Conservation (phyloP, 75 land plant species). For the Pseudotsuga menziesii region DNA sequence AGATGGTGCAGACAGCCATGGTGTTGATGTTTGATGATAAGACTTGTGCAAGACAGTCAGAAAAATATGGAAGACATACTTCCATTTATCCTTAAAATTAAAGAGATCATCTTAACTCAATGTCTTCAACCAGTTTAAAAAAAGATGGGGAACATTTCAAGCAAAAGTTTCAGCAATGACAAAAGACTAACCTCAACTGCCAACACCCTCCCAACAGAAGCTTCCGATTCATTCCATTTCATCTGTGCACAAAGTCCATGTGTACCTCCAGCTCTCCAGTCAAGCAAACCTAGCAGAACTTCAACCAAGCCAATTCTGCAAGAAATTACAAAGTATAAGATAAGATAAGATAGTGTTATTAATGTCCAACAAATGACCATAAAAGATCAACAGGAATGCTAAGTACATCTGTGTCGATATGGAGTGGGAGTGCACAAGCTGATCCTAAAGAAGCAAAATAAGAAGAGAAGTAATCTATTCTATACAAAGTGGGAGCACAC, state of each 20-base stretch:
- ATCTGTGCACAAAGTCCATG: slow-evolving; percentile 89
- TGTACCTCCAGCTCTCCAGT: slow-evolving; percentile 98
- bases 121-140: slow-evolving; percentile 4
- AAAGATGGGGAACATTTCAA: not conserved
- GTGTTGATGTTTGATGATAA: not conserved
- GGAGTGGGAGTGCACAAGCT: too few relatives aligned
- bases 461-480: too few relatives aligned
- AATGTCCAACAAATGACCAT: too few relatives aligned
- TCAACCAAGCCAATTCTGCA: slow-evolving; percentile 91
- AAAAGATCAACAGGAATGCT: too few relatives aligned
- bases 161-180: not conserved
- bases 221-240: slow-evolving; percentile 99
- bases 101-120: not conserved
- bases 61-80: not conserved
- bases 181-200: slow-evolving; percentile 80
- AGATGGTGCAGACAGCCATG: too few relatives aligned
- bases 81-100: not conserved
- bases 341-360: not conserved
- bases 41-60: not conserved
- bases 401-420: too few relatives aligned
- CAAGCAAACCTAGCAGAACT: slow-evolving; percentile 93
- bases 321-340: not conserved
- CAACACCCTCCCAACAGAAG: slow-evolving; percentile 91
- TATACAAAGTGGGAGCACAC: too few relatives aligned
- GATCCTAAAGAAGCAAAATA: too few relatives aligned